These are phyloP conservation scores for Penicillium expansum DNA, from an alignment of 2,329 filamentous ascomycete species.

Conservation along the genomic window DNA sequence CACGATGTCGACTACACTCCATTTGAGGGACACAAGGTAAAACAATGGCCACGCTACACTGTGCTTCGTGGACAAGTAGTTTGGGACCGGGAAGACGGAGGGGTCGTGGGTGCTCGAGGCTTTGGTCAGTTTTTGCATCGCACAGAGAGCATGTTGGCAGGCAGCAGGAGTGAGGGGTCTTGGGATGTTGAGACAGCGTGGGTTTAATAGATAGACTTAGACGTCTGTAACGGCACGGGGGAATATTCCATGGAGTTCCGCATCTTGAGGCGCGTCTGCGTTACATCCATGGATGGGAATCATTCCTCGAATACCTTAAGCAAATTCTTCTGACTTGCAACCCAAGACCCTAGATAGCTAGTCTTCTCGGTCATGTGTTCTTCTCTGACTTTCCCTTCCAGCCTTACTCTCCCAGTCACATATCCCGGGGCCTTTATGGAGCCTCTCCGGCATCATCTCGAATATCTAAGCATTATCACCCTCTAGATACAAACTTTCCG, in stretches of 20 bases:
- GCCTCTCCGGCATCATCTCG: background rate
- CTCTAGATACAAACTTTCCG: background rate
- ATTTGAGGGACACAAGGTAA: conserved; percentile 33
- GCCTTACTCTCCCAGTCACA: no score
- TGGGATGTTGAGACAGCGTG: background rate
- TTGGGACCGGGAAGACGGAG: conserved; percentile 15
- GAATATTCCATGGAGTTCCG: no score
- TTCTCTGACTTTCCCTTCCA: no score
- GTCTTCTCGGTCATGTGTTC: background rate
- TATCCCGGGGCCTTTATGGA: background rate
- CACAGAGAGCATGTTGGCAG: background rate
- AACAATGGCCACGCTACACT: conserved; percentile 37
- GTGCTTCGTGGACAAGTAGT: conserved; percentile 34
- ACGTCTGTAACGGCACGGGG: background rate
- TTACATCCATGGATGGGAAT: no score
- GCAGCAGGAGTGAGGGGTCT: background rate
- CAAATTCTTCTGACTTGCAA: no score
- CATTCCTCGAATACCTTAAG: no score
- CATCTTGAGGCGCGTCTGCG: no score
- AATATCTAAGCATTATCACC: background rate
- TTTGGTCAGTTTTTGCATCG: background rate
- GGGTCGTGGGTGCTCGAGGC: background rate
- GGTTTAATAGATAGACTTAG: background rate
- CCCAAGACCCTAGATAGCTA: no score
- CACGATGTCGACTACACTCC: conserved; percentile 39